Base-by-base conservation (phyloP, 495 filamentous ascomycete genomes). In the Talaromyces liani region DNA sequence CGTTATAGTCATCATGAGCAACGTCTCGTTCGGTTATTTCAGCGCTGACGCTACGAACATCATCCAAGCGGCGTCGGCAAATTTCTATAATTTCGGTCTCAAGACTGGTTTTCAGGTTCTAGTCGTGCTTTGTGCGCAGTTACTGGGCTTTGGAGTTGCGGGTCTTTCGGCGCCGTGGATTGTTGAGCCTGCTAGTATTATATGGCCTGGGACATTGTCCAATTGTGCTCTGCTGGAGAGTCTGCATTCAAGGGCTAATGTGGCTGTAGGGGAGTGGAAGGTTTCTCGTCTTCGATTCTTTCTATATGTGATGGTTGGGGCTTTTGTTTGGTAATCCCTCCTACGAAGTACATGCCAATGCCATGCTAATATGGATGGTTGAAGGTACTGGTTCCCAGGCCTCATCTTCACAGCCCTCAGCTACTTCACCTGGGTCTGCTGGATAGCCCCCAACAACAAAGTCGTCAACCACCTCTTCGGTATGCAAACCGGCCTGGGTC, bases 1-100 rank as follows among this genome's bases (percentile, higher is more conserved):
- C 58, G 88, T 91, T 70, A 89, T 94, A 64, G 92, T 92, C 67
- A 91, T 93, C 65, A 91, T 87, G 80, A 93, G 90, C 75, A 93
- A 94, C 73, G 89, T 93, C 33, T 91, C 90, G 20, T 94, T 94
- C 66, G 90, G 91, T 0, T 94, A 75, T 56, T 70, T 71, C 25
- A 75, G 70, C 16, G 77, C 78, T 5, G 77, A 79, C 25, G 64
- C 78, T 7, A 80, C 78, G 6, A 80, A 75, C 61, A 73, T 80
- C 27, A 74, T 80, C 60, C 78, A 80, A 63, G 76, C 77, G 6
- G 67, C 75, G 2, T 76, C 68, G 59, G 49, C 79, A 16, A 49
- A 65, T 2, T 87, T 85, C 66, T 88, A 88, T 66, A 82, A 86
- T 67, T 81, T 87, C 64, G 77, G 82, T 16, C 83, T 87, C 59